Evolutionary conservation across 1,284 basidiomycete genomes (phyloP), one percentile per base, ranked within the genome.

Genomic region (Sporisorium reilianum): DNA sequence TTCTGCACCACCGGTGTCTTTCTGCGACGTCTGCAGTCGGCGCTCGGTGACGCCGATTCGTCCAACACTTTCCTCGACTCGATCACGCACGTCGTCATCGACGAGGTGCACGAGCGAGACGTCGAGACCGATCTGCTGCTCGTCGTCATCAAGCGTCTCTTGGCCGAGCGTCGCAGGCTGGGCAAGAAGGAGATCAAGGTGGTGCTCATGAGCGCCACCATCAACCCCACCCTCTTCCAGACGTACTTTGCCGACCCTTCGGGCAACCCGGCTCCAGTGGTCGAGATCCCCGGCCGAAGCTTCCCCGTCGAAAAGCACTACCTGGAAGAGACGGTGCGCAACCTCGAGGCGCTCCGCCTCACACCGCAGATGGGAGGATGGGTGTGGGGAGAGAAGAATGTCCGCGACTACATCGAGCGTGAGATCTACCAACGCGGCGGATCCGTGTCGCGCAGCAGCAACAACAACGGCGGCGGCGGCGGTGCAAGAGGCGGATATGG

Each of bases 21-120:
- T 86, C 88, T 97, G 75, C 93, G 93, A 80, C 88, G 92, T 62
- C 89, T 97, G 85, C 96, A 97, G 85, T 89, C 89, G 11, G 90
- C 91, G 18, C 87, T 97, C 9, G 83, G 85, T 36, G 75, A 80
- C 34, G 66, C 70, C 11, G 75, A 77, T 9, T 64, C 61, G 4
- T 64, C 69, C 46, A 74, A 66, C 58, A 74, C 64, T 18, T 87
- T 85, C 75, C 87, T 97, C 73, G 94, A 97, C 79, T 88, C 90
- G 60, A 89, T 97, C 50, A 94, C 95, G 9, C 95, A 98, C 85
- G 89, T 98, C 66, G 86, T 97, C 41, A 93, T 97, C 44, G 95
- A 99, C 85, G 95, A 99, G 86, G 95, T 96, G 3, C 95, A 99
- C 85, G 95, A 97, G 85, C 91, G 95, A 32, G 95, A 97, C 80